Evolutionary conservation across 1,139 yeast genomes (phyloP), one percentile per base, ranked within the genome.

Genomic region (Pneumocystis oryctolagi): DNA sequence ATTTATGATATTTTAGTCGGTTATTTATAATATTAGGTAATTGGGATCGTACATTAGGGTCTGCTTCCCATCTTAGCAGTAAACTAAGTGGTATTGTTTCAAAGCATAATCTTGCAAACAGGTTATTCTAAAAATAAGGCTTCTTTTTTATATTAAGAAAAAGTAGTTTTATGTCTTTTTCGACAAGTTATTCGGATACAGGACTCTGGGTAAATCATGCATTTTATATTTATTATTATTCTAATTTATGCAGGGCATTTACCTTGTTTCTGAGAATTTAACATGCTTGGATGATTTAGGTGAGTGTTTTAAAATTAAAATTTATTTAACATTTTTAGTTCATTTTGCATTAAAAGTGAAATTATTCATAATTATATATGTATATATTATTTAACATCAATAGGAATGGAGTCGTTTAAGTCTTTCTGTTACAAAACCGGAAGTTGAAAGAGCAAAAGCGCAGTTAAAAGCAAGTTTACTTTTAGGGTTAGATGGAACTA

Each of bases 111-210:
- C 78, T 89, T 66, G 97, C 97, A 62, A 92, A 92, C 75, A 47
- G 30, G 55, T 47, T 25, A 20, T 6, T 25, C 25, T 47, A 25
- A 25, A 47, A 47, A 47, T 25, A 47, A 25, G 12, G 18, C 3
- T 8, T 8, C 25, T 47, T 25, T 9, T 25, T 25, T 25, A 40
- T 25, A 47, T 9, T 47, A 47, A 47, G 3, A 47, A 32, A 47
- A 47, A 20, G 25, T 12, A 87, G 96, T 4, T 92, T 86, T 76
- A 85, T 89, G 95, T 89, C 97, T 2, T 92, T 90, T 76, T 88
- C 96, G 34, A 94, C 99, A 4, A 88, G 96, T 1, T 92, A 92
- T 76, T 92, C 96, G 9, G 99, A 92, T 75, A 87, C 97, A 5
- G 99, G 99, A 2, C 78, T 92, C 64, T 89, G 97, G 96, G 55